Evolutionary conservation across 495 filamentous ascomycete species (phyloP).

Genomic region (Lentithecium fluviatile): DNA sequence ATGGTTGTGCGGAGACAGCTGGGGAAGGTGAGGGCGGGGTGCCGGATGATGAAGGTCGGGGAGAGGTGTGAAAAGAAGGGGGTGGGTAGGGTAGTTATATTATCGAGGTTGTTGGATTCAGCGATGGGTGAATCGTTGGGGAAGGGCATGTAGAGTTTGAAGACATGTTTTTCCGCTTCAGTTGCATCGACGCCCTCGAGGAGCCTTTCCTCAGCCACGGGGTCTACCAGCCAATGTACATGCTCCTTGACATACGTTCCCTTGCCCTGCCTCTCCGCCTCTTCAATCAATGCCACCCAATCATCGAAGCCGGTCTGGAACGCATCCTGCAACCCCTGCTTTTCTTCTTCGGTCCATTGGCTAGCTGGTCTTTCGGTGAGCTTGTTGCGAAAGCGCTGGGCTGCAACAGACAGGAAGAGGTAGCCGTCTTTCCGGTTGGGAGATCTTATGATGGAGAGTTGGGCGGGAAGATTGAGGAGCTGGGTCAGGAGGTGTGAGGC

Average conservation of each 20-base stretch:
- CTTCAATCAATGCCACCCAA: not conserved
- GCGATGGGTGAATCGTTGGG: not conserved
- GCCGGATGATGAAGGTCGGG: not conserved
- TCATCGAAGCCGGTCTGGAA: not conserved
- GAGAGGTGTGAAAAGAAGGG: not conserved
- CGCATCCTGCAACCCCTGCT: not conserved
- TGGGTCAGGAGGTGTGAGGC: not conserved
- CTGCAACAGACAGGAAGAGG: not conserved
- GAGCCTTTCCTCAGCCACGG: not conserved
- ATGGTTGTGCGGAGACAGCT: not conserved
- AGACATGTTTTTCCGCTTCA: too few relatives aligned
- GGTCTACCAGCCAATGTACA: not conserved
- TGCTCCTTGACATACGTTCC: not conserved
- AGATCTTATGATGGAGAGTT: not conserved
- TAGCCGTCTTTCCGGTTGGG: not conserved
- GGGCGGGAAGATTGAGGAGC: not conserved
- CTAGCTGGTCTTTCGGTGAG: not conserved
- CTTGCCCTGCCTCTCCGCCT: not conserved
- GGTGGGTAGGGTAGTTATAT: not conserved
- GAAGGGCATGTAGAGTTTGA: too few relatives aligned
- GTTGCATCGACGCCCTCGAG: not conserved
- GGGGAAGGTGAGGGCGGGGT: constrained; percentile 2
- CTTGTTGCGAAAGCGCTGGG: not conserved
- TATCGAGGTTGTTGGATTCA: not conserved
- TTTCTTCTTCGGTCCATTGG: not conserved